Base-by-base conservation (phyloP, 306 rosid species). In the Myrica gale region DNA sequence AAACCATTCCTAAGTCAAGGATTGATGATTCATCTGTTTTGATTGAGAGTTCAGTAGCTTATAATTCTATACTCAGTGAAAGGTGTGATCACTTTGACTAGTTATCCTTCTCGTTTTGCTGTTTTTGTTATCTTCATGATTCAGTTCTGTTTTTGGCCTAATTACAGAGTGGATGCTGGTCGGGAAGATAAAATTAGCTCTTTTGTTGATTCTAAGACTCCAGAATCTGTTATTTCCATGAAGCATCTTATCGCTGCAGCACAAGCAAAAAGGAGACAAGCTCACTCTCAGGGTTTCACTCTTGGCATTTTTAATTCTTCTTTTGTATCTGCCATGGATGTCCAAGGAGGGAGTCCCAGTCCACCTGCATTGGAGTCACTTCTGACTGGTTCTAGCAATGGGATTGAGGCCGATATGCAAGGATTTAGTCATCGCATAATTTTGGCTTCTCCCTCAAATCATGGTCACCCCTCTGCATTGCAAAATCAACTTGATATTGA, bases 221-320 rank as follows among this genome's bases (percentile, higher is more conserved):
- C 95, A 2, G 98, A 92, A 63, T 72, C 91, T 81, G 86, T 85
- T 63, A 79, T 72, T 53, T 85, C 96, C 67, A 92, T 96, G 96
- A 90, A 76, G 79, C 85, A 90, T 85, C 99, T 96, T 74, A 96
- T 96, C 78, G 99, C 99, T 7, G 99, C 81, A 79, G 99, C 99
- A 58, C 98, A 89, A 82, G 98, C 96, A 3, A 96, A 92, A 81
- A 86, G 97, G 84, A 96, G 68, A 82, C 91, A 84, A 78, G 79
- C 98, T 68, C 89, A 90, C 66, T 77, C 93, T 1, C 93, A 92
- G 17, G 82, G 57, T 72, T 73, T 83, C 78, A 48, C 87, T 39
- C 86, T 79, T 80, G 92, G 88, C 41, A 66, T 83, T 71, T 83
- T 82, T 70, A 71, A 43, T 84, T 73, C 84, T 45, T 67, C 83